These are phyloP conservation scores for Schoenoplectus triqueter DNA, from an alignment of 202 grass and related monocot species.

Conservation along the genomic window DNA sequence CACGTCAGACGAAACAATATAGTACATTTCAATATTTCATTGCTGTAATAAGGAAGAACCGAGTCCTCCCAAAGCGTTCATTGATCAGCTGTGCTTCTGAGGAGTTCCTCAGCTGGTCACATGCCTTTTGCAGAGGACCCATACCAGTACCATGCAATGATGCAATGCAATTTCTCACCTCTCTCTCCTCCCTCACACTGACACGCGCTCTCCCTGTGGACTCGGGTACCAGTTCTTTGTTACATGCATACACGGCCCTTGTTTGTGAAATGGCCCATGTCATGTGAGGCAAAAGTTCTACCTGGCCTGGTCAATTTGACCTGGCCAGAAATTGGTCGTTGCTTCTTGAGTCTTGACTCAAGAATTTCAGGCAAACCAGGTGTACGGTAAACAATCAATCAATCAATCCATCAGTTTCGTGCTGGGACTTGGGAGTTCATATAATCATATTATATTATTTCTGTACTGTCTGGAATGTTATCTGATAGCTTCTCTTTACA, in stretches of 20 bases:
- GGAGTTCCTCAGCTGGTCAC: slow-evolving; percentile 19
- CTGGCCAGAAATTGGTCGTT: not conserved
- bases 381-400: slow-evolving; percentile 29
- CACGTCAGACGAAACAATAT: not conserved
- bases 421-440: not conserved
- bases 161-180: slow-evolving; percentile 19
- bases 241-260: not conserved
- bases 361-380: slow-evolving; percentile 4
- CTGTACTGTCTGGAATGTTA: no score
- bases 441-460: no score
- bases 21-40: not conserved
- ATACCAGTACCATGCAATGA: slow-evolving; percentile 23
- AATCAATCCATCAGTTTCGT: not conserved
- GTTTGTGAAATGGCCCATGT: slow-evolving; percentile 12
- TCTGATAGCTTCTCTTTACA: not conserved
- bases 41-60: slow-evolving; percentile 5
- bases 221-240: not conserved
- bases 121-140: slow-evolving; percentile 33
- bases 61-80: not conserved
- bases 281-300: not conserved
- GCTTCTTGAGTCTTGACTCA: not conserved
- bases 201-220: not conserved
- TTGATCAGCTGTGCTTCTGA: slow-evolving; percentile 30
- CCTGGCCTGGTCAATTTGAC: slow-evolving; percentile 23
- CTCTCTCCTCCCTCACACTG: not conserved